These are phyloP conservation scores for Limonium bicolor DNA, from an alignment of 148 eudicot species.

Conservation along the genomic window DNA sequence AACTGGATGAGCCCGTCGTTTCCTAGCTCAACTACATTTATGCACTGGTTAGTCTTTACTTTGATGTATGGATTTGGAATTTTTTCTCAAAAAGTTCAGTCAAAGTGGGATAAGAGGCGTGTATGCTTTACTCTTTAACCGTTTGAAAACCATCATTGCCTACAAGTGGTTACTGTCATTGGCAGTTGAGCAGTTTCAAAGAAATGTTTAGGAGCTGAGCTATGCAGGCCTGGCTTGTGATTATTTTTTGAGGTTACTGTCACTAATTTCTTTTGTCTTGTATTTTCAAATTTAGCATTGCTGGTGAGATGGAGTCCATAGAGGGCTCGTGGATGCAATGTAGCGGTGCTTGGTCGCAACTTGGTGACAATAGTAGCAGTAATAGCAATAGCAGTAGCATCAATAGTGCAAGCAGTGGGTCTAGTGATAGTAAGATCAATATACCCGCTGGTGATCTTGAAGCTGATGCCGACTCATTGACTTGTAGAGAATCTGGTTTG, in stretches of 20 bases:
- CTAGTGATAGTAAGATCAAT: slow-evolving; percentile 70
- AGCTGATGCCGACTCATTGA: slow-evolving; percentile 93
- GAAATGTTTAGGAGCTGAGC: too few species aligned
- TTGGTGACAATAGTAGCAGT: slow-evolving; percentile 59
- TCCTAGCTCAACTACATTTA: slow-evolving; percentile 42
- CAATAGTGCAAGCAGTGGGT: slow-evolving; percentile 71
- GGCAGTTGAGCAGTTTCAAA: too few species aligned
- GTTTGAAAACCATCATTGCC: too few species aligned
- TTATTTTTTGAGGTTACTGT: too few species aligned
- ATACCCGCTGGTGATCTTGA: slow-evolving; percentile 69
- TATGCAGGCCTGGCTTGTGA: too few species aligned
- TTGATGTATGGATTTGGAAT: too few species aligned
- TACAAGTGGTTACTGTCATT: too few species aligned
- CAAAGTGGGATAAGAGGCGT: too few species aligned
- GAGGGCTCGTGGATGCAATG: slow-evolving; percentile 59
- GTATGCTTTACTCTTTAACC: too few species aligned
- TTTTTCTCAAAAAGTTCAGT: too few species aligned
- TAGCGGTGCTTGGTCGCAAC: slow-evolving; percentile 33
- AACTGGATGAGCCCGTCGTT: slow-evolving; percentile 81
- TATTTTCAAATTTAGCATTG: slow-evolving; percentile 23
- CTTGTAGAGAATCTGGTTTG: slow-evolving; percentile 59
- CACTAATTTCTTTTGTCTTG: not conserved
- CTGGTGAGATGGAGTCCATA: slow-evolving; percentile 32
- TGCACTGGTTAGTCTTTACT: slow-evolving; percentile 52
- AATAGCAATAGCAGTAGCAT: slow-evolving; percentile 84